Percentiles rank a stretch among this genome's conserved stretches.
These are phyloP conservation scores for Pseudohyphozyma bogoriensis DNA, from an alignment of 768 basidiomycete species.

Conservation along the genomic window DNA sequence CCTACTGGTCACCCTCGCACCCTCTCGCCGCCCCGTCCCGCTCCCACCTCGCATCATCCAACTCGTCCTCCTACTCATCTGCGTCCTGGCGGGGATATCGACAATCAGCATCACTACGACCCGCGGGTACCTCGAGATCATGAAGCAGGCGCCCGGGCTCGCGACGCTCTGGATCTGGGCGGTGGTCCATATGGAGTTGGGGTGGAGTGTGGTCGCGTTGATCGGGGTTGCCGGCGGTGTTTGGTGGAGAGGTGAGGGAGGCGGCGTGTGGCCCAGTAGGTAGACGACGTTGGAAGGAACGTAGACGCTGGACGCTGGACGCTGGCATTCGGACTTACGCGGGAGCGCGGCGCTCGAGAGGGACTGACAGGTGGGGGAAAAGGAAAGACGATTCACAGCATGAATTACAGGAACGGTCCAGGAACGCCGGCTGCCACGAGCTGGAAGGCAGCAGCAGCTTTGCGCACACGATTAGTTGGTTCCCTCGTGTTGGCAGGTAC, in stretches of 20 bases:
- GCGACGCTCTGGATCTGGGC: constrained; percentile 25
- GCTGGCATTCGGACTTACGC: no score
- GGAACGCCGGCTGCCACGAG: no score
- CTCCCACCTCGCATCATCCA: constrained; percentile 6
- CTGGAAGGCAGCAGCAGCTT: no score
- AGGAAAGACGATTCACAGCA: no score
- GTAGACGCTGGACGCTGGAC: no score
- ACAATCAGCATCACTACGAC: constrained; percentile 17
- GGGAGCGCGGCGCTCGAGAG: no score
- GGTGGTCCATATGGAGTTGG: constrained; percentile 20
- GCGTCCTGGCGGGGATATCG: constrained; percentile 7
- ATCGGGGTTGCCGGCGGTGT: constrained; percentile 10
- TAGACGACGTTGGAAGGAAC: no score
- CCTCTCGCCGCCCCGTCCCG: background rate
- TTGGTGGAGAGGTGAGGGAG: constrained; percentile 5
- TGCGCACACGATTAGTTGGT: no score
- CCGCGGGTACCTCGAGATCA: constrained; percentile 16
- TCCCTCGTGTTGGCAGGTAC: no score
- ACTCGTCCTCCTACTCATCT: constrained; percentile 12
- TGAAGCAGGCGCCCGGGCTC: constrained; percentile 15
- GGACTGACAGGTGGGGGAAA: no score
- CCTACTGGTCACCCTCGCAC: no score
- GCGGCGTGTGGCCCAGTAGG: background rate
- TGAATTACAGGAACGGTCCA: no score
- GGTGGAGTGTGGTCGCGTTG: constrained; percentile 6